These are phyloP conservation scores for Diplotaxis tenuifolia DNA, from an alignment of 345 rosid species.

Conservation along the genomic window DNA sequence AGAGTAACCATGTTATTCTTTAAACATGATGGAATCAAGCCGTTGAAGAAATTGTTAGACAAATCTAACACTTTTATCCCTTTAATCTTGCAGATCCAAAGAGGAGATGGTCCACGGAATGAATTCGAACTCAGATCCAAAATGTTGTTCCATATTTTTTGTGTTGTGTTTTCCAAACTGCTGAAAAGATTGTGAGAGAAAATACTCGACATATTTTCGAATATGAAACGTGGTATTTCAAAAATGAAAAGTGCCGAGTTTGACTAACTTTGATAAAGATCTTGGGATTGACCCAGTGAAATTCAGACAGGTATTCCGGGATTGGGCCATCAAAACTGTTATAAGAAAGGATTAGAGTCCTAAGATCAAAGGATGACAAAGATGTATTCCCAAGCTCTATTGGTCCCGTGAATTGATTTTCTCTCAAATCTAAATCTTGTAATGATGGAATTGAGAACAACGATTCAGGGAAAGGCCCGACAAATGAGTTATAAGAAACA, in stretches of 20 bases:
- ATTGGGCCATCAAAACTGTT: not conserved
- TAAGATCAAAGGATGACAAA: not conserved
- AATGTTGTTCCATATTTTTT: not conserved
- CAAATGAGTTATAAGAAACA: no score
- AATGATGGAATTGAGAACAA: not conserved
- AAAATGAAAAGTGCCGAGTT: not conserved
- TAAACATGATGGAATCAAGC: conserved; percentile 34
- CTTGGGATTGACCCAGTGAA: conserved; percentile 1
- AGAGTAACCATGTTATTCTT: not conserved
- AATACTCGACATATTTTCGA: not conserved
- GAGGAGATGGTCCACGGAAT: no score
- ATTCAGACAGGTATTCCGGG: not conserved
- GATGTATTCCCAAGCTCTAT: not conserved
- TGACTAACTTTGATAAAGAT: conserved; percentile 7
- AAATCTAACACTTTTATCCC: conserved; percentile 35
- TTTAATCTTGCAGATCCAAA: no score
- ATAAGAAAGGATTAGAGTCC: not conserved
- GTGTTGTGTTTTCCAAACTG: no score
- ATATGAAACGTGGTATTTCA: not conserved
- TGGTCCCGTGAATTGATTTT: not conserved
- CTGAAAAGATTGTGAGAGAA: no score
- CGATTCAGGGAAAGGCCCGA: not conserved
- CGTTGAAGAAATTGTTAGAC: no score
- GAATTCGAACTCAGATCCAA: conserved; percentile 16
- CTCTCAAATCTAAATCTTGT: not conserved